phyloP scores from a whole-genome alignment of 257 asterid species.

The Eucommia ulmoides region DNA sequence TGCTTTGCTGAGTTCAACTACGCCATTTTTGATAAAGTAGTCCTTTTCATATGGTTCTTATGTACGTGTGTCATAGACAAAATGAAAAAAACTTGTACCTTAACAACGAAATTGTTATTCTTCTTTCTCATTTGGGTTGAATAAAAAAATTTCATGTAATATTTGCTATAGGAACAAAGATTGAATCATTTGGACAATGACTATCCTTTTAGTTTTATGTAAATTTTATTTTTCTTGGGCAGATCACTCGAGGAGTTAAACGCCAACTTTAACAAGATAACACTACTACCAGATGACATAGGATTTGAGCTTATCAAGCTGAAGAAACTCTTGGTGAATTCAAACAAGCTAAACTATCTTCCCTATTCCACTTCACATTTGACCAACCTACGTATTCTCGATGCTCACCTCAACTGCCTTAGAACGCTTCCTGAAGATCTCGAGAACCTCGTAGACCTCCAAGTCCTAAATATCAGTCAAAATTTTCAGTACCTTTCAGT shows the following conservation, averaged over 20 bases:
- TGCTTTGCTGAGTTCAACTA: no score
- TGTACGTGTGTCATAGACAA: no score
- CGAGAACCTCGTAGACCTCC: constrained; percentile 63
- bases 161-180: no score
- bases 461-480: constrained; percentile 67
- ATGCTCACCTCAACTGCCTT: constrained; percentile 79
- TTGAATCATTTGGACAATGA: no score
- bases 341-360: constrained; percentile 60
- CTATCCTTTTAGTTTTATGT: no score
- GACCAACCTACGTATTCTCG: constrained; percentile 57
- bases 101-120: no score
- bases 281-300: constrained; percentile 55
- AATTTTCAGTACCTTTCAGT: constrained; percentile 56
- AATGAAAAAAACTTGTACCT: no score
- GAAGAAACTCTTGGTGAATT: constrained; percentile 53
- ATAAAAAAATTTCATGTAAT: no score
- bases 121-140: no score
- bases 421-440: constrained; percentile 74
- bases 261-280: constrained; percentile 74
- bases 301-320: constrained; percentile 73
- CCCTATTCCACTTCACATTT: constrained; percentile 75
- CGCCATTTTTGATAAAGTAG: no score
- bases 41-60: no score
- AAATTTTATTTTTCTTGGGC: constrained; percentile 13
- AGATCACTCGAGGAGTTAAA: constrained; percentile 72